phyloP scores from a whole-genome alignment of 1,284 basidiomycete genomes.

The Wallemia hederae region DNA sequence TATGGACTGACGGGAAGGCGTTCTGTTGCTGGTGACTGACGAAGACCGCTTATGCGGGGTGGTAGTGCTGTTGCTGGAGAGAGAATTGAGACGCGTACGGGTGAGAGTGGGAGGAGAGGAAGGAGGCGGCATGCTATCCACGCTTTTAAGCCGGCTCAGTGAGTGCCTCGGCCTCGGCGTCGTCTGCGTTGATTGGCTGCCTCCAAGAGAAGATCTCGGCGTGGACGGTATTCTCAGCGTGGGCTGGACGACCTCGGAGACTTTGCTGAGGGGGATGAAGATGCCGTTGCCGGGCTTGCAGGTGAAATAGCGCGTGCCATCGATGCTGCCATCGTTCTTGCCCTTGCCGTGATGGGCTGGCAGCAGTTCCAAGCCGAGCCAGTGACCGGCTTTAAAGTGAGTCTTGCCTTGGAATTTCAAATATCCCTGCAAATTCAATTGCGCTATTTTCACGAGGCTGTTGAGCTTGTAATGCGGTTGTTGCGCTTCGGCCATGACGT shows the following conservation, averaged over 20 bases:
- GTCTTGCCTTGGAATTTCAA: conserved; percentile 16
- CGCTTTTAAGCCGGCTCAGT: not conserved
- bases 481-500: no score
- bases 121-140: not conserved
- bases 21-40: not conserved
- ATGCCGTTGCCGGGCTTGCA: conserved; percentile 53
- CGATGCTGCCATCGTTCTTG: conserved; percentile 83
- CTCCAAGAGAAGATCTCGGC: not conserved
- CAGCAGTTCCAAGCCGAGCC: conserved; percentile 69
- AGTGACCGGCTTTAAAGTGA: conserved; percentile 60
- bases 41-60: not conserved
- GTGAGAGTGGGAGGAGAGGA: not conserved
- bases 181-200: no score
- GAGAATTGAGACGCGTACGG: not conserved
- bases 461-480: not conserved
- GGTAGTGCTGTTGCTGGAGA: not conserved
- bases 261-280: conserved; percentile 67
- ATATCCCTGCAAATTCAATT: not conserved
- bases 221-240: not conserved
- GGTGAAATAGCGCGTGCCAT: conserved; percentile 54
- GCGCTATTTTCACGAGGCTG: not conserved
- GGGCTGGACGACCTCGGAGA: conserved; percentile 28
- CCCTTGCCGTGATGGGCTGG: conserved; percentile 23
- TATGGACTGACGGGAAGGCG: not conserved
- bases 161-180: not conserved